A percentile compares a stretch with the other conserved stretches of the same genome.
Conservation (phyloP, 2,329 filamentous ascomycete species). For the Byssochlamys sp. region DNA sequence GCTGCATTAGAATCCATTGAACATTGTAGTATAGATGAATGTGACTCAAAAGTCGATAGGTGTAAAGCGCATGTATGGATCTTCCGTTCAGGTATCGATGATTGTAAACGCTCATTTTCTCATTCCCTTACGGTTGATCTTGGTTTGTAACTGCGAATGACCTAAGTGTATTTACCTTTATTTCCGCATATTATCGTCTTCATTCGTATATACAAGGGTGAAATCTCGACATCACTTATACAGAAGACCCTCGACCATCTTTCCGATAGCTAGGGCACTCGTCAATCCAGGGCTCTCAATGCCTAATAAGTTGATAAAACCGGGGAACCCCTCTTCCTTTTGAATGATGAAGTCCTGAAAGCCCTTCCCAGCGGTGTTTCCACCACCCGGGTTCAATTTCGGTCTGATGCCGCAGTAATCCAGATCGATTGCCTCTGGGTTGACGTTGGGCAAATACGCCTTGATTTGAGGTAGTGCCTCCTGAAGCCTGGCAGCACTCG, state of each 20-base stretch:
- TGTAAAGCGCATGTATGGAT: too few species aligned
- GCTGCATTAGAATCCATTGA: neutral
- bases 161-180: neutral
- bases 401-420: slow-evolving; percentile 91
- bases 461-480: slow-evolving; percentile 65
- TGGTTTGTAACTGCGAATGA: too few species aligned
- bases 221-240: slow-evolving; percentile 27
- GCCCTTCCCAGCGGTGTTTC: slow-evolving; percentile 45
- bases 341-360: slow-evolving; percentile 79
- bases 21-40: neutral
- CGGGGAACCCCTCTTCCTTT: slow-evolving; percentile 65
- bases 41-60: neutral
- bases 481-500: slow-evolving; percentile 53
- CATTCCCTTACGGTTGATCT: too few species aligned
- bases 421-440: slow-evolving; percentile 55
- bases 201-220: neutral
- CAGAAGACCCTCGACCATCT: slow-evolving; percentile 56
- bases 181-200: neutral
- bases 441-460: slow-evolving; percentile 66
- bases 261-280: slow-evolving; percentile 73
- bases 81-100: too few species aligned
- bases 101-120: too few species aligned
- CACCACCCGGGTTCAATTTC: slow-evolving; percentile 60
- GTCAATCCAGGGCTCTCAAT: slow-evolving; percentile 92
- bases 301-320: slow-evolving; percentile 81